A percentile compares a stretch with the other conserved stretches of the same genome.
These are phyloP conservation scores for Amanita muscaria DNA, from an alignment of 768 basidiomycete species.

Conservation along the genomic window DNA sequence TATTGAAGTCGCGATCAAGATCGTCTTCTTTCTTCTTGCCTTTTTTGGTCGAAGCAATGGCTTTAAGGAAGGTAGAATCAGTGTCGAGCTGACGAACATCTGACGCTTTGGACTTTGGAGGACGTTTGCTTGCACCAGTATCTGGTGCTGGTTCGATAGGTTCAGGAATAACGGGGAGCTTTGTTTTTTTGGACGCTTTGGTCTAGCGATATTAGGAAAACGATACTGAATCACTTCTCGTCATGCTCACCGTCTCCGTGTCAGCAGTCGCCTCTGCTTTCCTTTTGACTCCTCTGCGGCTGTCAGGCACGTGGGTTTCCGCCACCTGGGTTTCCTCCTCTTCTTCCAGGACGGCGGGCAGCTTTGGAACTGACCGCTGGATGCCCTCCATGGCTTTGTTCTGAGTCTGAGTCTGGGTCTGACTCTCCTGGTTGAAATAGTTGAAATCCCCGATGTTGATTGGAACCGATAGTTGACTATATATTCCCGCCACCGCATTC, in stretches of 20 bases:
- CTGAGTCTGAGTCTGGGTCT: conserved; percentile 31
- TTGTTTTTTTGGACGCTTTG: not conserved
- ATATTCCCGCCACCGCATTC: conserved; percentile 19
- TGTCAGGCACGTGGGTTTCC: conserved; percentile 4
- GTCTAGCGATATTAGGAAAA: no score
- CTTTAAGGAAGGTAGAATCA: conserved; percentile 63
- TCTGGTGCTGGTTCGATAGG: not conserved
- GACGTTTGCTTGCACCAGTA: not conserved
- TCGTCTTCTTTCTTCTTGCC: conserved; percentile 60
- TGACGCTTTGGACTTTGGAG: not conserved
- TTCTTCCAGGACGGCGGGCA: conserved; percentile 34
- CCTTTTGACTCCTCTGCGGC: conserved; percentile 14
- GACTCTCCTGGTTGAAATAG: conserved; percentile 13
- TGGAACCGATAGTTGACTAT: conserved; percentile 7
- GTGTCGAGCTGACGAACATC: conserved; percentile 40
- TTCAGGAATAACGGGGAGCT: no score
- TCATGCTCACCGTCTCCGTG: not conserved
- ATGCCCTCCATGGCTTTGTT: conserved; percentile 19
- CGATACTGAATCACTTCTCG: no score
- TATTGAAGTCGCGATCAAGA: conserved; percentile 76
- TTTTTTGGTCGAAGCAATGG: conserved; percentile 62
- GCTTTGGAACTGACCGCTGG: conserved; percentile 11
- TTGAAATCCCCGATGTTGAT: not conserved
- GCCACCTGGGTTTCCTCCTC: conserved; percentile 40
- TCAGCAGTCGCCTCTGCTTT: conserved; percentile 30